A percentile compares a stretch with the other conserved stretches of the same genome.
Conservation (phyloP, 2,329 filamentous ascomycete species). For the Diplodia seriata region DNA sequence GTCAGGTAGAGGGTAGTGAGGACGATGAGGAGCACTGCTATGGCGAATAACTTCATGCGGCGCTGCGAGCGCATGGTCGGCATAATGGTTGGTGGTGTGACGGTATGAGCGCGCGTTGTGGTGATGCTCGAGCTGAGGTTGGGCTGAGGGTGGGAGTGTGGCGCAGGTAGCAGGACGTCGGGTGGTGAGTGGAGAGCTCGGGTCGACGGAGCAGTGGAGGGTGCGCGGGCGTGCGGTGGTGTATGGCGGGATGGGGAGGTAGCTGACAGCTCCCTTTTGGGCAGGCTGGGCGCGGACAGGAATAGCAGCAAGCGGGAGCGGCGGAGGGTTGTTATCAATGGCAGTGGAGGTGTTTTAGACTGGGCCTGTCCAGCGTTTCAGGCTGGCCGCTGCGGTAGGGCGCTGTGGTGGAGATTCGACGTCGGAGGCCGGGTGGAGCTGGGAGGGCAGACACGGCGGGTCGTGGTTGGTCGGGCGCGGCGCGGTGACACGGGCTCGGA, state of each 20-base stretch:
- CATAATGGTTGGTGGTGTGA: slow-evolving; percentile 18
- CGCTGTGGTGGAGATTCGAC: slow-evolving; percentile 3
- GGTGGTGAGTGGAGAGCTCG: not conserved
- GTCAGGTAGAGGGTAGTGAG: slow-evolving; percentile 77
- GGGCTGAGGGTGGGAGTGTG: too few species aligned
- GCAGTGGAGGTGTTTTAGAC: slow-evolving; percentile 14
- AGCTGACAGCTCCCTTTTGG: slow-evolving; percentile 1
- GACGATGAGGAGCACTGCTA: slow-evolving; percentile 69
- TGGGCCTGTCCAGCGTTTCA: slow-evolving; percentile 19
- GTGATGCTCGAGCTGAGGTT: not conserved
- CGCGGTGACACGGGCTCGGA: slow-evolving; percentile 2
- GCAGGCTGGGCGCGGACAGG: not conserved
- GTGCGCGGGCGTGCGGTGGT: too few species aligned
- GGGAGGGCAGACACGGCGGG: not conserved
- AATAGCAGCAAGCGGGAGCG: slow-evolving; percentile 7
- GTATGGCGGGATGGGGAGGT: not conserved
- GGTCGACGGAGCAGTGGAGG: not conserved
- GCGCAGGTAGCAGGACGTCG: not conserved
- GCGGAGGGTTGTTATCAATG: slow-evolving; percentile 9
- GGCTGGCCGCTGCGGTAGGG: slow-evolving; percentile 3
- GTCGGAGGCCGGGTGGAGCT: slow-evolving; percentile 8
- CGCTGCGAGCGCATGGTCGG: slow-evolving; percentile 55
- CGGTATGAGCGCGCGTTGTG: not conserved
- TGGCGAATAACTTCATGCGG: slow-evolving; percentile 70
- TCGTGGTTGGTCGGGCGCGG: slow-evolving; percentile 9